Evolutionary conservation across 108 stramenopile genomes (phyloP).

Genomic region (Discostella stelligeroides): DNA sequence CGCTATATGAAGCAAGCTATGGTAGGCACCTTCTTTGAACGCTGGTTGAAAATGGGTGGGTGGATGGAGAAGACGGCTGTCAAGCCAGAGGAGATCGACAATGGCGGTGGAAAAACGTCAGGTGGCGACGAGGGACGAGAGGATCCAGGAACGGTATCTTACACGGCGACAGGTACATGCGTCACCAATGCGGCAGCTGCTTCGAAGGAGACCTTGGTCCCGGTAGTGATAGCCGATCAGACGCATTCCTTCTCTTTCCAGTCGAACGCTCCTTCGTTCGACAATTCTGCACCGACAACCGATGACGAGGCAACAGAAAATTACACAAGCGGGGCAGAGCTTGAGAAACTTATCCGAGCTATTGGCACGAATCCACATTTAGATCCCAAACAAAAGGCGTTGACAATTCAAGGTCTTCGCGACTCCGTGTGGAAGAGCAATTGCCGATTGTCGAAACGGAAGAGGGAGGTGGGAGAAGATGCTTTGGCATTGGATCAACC

Average conservation of each 20-base stretch:
- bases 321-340: conserved; percentile 71
- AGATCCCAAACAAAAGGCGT: conserved; percentile 68
- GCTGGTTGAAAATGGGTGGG: conserved; percentile 85
- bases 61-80: conserved; percentile 54
- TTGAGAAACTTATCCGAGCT: conserved; percentile 85
- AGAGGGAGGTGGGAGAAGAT: conserved; percentile 46
- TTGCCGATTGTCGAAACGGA: conserved; percentile 52
- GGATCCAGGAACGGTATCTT: background rate
- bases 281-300: conserved; percentile 1
- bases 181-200: background rate
- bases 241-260: background rate
- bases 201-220: conserved; percentile 6
- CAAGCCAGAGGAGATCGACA: conserved; percentile 8
- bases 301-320: conserved; percentile 25
- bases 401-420: conserved; percentile 84
- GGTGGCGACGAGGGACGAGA: conserved; percentile 13
- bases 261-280: conserved; percentile 1
- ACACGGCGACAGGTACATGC: background rate
- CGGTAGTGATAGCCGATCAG: conserved; percentile 8
- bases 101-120: conserved; percentile 30
- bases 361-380: conserved; percentile 79
- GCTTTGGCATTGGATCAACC: conserved; percentile 10
- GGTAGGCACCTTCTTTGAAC: conserved; percentile 91
- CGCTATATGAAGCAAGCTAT: conserved; percentile 89
- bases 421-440: conserved; percentile 87